phyloP scores from a whole-genome alignment of 371 early-diverging fungal genomes.

The Encephalitozoon cuniculi region DNA sequence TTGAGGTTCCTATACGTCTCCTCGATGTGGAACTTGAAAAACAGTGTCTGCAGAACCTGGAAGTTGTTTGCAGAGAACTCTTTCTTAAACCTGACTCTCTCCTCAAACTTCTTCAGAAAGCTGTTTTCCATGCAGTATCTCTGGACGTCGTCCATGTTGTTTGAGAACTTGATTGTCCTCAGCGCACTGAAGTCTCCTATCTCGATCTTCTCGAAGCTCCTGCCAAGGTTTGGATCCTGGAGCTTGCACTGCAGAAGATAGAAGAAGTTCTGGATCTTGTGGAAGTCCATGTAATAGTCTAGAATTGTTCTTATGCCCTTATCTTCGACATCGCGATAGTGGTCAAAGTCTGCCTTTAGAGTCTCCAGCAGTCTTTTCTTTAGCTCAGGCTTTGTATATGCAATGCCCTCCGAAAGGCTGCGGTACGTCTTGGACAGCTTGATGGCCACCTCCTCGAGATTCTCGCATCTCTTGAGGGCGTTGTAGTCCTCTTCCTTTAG shows the following conservation, averaged over 20 bases:
- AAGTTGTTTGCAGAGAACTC: conserved; percentile 50
- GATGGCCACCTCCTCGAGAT: conserved; percentile 50
- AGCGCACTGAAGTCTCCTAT: conserved; percentile 56
- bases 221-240: conserved; percentile 34
- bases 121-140: conserved; percentile 56
- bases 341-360: conserved; percentile 35
- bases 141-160: conserved; percentile 51
- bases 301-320: conserved; percentile 8
- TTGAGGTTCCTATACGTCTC: conserved; percentile 18
- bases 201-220: conserved; percentile 38
- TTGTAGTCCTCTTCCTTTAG: conserved; percentile 48
- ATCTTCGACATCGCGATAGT: not conserved
- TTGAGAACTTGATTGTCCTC: conserved; percentile 52
- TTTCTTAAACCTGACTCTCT: conserved; percentile 28
- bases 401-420: conserved; percentile 27
- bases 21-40: conserved; percentile 47
- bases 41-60: conserved; percentile 40
- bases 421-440: conserved; percentile 48
- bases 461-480: conserved; percentile 40
- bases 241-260: conserved; percentile 33
- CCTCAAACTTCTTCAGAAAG: conserved; percentile 50
- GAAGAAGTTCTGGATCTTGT: conserved; percentile 57
- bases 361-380: conserved; percentile 33
- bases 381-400: conserved; percentile 18
- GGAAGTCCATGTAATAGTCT: conserved; percentile 51